Percentiles rank a stretch among this genome's conserved stretches.
Evolutionary conservation across 352 stramenopile genomes (phyloP).

Genomic region (Pythium sukuiense): DNA sequence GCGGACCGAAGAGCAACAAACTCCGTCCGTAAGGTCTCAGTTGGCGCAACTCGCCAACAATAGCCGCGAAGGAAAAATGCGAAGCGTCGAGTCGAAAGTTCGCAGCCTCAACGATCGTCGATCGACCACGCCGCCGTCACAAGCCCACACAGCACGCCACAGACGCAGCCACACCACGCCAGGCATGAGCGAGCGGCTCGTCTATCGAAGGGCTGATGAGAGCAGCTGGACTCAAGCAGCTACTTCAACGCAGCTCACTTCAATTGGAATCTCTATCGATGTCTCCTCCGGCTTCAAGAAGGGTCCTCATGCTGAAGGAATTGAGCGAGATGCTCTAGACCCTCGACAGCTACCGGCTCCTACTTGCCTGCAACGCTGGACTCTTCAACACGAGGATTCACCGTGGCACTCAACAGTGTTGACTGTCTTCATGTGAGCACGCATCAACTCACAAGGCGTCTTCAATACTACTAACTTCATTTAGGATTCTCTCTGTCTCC

Average conservation of each 20-base stretch:
- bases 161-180: background rate
- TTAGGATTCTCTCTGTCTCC: constrained; percentile 3
- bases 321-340: background rate
- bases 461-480: constrained; percentile 8
- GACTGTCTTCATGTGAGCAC: no score
- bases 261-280: background rate
- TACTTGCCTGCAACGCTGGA: background rate
- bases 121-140: background rate
- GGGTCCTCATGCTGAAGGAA: background rate
- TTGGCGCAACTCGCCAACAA: constrained; percentile 3
- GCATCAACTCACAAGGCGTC: background rate
- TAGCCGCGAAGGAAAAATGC: constrained; percentile 3
- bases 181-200: background rate
- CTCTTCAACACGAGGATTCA: background rate
- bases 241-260: background rate
- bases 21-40: constrained; percentile 1
- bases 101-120: constrained; percentile 2
- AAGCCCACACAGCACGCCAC: no score
- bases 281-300: background rate
- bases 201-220: background rate
- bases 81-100: constrained; percentile 9
- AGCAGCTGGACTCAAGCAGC: background rate
- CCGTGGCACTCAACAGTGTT: no score
- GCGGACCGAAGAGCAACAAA: background rate
- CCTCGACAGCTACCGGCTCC: background rate